Evolutionary conservation across 345 rosid genomes (phyloP), one percentile per base, ranked within the genome.

Genomic region (Eucalyptus curtisii): DNA sequence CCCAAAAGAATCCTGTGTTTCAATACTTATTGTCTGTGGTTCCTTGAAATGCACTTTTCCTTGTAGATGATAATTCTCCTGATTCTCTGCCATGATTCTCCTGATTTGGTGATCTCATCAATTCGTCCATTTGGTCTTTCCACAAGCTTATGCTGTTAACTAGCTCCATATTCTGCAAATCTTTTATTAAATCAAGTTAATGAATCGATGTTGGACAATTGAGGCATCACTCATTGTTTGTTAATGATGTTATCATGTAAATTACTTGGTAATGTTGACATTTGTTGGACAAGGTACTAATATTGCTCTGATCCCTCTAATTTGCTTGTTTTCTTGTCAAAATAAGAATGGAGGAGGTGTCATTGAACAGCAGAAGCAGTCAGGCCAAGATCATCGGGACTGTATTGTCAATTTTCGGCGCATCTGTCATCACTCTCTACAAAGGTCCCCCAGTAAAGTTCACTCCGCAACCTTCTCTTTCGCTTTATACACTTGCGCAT

Each of bases 321-420:
- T 61, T 61, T 61, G 33, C 68, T 61, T 61, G 31, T 61, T 61
- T 61, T 61, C 68, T 3, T 61, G 31, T 61, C 52, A 64, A 44
- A 64, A 24, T 61, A 33, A 88, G 94, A 87, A 91, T 94, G 95
- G 95, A 94, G 89, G 91, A 86, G 40, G 52, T 94, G 49, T 91
- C 88, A 44, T 24, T 89, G 19, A 86, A 87, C 50, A 92, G 89
- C 87, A 59, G 88, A 88, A 91, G 88, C 87, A 91, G 91, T 82
- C 88, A 92, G 88, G 94, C 91, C 88, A 94, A 93, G 92, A 88
- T 92, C 49, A 53, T 93, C 44, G 94, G 94, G 8, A 93, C 95
- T 45, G 57, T 89, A 88, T 31, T 92, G 24, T 94, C 94, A 42
- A 92, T 94, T 87, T 88, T 88, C 55, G 94, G 95, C 49, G 94